Evolutionary conservation across 2,329 filamentous ascomycete genomes (phyloP).

Genomic region (Beauveria australis): DNA sequence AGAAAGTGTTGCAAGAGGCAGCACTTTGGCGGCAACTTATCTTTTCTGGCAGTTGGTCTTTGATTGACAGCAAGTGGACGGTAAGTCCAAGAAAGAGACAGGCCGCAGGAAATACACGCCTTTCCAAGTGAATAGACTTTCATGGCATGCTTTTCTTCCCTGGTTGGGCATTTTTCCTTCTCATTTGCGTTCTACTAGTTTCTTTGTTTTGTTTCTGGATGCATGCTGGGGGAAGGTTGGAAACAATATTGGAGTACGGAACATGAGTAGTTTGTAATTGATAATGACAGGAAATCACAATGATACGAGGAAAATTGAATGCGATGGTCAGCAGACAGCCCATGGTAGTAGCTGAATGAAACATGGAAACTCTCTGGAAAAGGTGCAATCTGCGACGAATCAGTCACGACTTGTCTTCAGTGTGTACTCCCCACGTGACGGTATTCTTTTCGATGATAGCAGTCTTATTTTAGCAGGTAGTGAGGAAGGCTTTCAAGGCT

Average conservation of each 20-base stretch:
- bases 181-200: not conserved
- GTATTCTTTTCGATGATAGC: no score
- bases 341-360: not conserved
- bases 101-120: not conserved
- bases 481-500: not conserved
- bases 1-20: not conserved
- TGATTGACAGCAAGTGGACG: not conserved
- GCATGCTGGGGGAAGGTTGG: not conserved
- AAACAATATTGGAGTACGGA: constrained; percentile 2
- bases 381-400: not conserved
- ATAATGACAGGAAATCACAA: constrained; percentile 10
- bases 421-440: not conserved
- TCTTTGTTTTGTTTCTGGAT: not conserved
- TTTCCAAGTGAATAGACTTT: not conserved
- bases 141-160: not conserved
- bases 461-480: not conserved
- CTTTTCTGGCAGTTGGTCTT: not conserved
- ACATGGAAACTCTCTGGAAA: not conserved
- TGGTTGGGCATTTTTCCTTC: not conserved
- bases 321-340: no score
- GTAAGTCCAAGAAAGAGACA: not conserved
- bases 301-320: not conserved
- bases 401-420: not conserved
- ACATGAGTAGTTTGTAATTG: constrained; percentile 7
- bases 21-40: not conserved